Base-by-base conservation (phyloP, 768 basidiomycete species). In the Tricholoma saponaceum region DNA sequence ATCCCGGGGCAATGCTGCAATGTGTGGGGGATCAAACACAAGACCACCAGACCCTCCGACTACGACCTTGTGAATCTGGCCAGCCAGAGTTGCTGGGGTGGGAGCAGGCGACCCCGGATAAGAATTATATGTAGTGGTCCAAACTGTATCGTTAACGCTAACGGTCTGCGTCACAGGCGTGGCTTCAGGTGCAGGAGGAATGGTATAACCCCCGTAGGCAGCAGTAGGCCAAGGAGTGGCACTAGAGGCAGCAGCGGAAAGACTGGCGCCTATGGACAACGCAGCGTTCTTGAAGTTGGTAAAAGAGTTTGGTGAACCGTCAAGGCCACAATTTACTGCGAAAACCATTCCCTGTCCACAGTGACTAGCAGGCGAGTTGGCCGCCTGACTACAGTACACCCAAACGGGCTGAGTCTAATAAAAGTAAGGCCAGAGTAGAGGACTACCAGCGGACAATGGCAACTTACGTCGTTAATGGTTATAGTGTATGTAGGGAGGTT, bases 311-410 rank as follows among this genome's bases (percentile, higher is more conserved):
- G 80, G 67, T 43, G 74, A 59, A 57, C 79, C 83, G 61, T 80
- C 80, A 2, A 71, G 62, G 35, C 81, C 82, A 68, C 83, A 83
- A 70, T 87, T 86, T 66, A 86, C 77, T 18, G 83, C 79, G 65
- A 86, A 85, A 43, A 87, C 83, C 84, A 87, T 86, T 63, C 84
- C 85, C 58, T 70, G 62, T 55, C 83, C 83, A 62, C 86, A 86
- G 67, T 87, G 85, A 57, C 76, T 79, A 33, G 67, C 72, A 4
- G 83, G 72, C 2, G 79, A 81, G 39, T 76, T 72, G 43, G 71
- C 75, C 52, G 72, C 80, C 62, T 86, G 85, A 43, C 69, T 70
- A 66, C 85, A 86, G 73, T 79, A 80, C 3, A 84, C 72, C 85
- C 84, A 86, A 35, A 83, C 70, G 4, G 84, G 84, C 35, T 76